Evolutionary conservation across 148 eudicot genomes (phyloP).

Genomic region (Polygonum maritimum): DNA sequence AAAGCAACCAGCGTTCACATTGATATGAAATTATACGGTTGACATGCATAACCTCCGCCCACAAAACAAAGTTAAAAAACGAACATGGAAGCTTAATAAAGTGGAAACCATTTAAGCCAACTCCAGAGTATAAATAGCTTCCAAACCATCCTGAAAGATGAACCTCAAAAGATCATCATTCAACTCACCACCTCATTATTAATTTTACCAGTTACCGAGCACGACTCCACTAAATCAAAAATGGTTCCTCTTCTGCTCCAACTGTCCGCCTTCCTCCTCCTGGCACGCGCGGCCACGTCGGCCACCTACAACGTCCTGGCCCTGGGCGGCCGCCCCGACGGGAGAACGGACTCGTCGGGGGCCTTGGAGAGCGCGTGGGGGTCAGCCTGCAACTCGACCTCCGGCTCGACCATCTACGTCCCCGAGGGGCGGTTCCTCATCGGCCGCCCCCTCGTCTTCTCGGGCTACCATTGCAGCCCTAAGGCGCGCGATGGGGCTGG

Average conservation of each 20-base stretch:
- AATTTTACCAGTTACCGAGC: too few species aligned
- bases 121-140: neutral
- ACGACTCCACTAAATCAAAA: neutral
- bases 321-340: slow-evolving; percentile 40
- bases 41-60: neutral
- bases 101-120: neutral
- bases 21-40: neutral
- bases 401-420: slow-evolving; percentile 25
- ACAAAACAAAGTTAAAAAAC: neutral
- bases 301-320: slow-evolving; percentile 16
- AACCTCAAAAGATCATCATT: neutral
- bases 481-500: neutral
- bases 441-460: slow-evolving; percentile 13
- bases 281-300: neutral
- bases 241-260: neutral
- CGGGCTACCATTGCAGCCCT: slow-evolving; percentile 19
- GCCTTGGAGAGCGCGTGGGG: slow-evolving; percentile 44
- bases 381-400: slow-evolving; percentile 28
- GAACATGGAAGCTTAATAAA: neutral
- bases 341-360: slow-evolving; percentile 31
- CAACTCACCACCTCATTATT: too few species aligned
- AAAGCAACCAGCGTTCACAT: slow-evolving; percentile 6
- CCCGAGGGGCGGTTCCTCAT: slow-evolving; percentile 48
- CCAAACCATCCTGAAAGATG: neutral
- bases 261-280: slow-evolving; percentile 8